Conservation (phyloP, 805 yeast species). For the Priceomyces castillae region DNA sequence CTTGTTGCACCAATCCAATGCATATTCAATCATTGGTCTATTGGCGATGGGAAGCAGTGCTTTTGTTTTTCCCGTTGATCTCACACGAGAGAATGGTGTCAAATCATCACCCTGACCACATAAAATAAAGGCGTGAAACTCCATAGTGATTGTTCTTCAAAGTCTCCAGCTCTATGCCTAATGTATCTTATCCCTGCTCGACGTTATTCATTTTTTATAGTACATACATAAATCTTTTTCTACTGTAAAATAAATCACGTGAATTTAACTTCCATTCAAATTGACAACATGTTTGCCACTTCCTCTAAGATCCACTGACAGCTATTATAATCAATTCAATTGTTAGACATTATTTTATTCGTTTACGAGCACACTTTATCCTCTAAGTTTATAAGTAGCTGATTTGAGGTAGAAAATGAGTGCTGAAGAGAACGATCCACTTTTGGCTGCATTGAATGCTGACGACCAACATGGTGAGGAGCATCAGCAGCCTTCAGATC, state of each 20-base stretch:
- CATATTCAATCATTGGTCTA: conserved; percentile 82
- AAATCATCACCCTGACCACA: conserved; percentile 82
- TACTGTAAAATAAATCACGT: not conserved
- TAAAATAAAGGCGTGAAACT: conserved; percentile 84
- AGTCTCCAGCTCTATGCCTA: not conserved
- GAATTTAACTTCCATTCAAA: not conserved
- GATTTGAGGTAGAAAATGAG: conserved; percentile 34
- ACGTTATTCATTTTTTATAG: not conserved
- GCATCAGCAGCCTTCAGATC: conserved; percentile 45
- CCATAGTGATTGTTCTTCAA: conserved; percentile 50
- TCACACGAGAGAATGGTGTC: conserved; percentile 64
- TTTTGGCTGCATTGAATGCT: conserved; percentile 61
- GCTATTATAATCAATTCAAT: not conserved
- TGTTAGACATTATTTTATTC: not conserved
- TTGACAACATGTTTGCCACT: conserved; percentile 9
- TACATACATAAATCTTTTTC: not conserved
- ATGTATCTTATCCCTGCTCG: not conserved
- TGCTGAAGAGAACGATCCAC: conserved; percentile 69
- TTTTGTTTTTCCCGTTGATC: conserved; percentile 69
- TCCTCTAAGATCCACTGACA: not conserved
- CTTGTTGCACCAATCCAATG: conserved; percentile 87
- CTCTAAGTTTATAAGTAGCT: not conserved
- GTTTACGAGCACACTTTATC: not conserved
- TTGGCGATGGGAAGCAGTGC: conserved; percentile 89
- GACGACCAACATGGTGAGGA: conserved; percentile 28